Evolutionary conservation across 2,329 filamentous ascomycete species (phyloP).

Genomic region (Botryosphaeria dothidea): DNA sequence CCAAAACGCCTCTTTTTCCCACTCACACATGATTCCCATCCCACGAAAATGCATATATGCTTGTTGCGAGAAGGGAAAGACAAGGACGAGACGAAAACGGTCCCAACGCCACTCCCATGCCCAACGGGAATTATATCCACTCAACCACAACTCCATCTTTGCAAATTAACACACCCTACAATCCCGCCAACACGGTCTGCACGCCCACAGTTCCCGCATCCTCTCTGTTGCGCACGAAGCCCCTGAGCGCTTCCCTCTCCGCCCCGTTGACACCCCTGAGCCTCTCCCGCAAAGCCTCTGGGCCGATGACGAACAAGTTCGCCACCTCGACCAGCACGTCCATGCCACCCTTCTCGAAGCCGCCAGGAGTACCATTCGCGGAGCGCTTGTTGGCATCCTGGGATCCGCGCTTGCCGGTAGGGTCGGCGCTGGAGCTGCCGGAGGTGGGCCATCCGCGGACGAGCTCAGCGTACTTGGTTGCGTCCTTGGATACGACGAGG

Average conservation of each 20-base stretch:
- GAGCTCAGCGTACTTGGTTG: slow-evolving; percentile 87
- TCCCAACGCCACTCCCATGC: neutral
- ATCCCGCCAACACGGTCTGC: slow-evolving; percentile 73
- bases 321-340: slow-evolving; percentile 92
- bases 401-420: slow-evolving; percentile 51
- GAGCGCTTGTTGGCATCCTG: slow-evolving; percentile 24
- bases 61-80: neutral
- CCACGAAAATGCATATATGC: too few species aligned
- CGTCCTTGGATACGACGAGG: slow-evolving; percentile 93
- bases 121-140: neutral
- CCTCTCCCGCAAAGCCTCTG: slow-evolving; percentile 54
- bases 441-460: slow-evolving; percentile 72
- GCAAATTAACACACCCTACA: slow-evolving; percentile 42
- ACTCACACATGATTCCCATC: neutral
- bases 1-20: neutral
- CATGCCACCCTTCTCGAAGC: slow-evolving; percentile 57
- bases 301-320: slow-evolving; percentile 89
- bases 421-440: slow-evolving; percentile 58
- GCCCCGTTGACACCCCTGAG: slow-evolving; percentile 45
- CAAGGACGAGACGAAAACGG: neutral
- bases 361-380: slow-evolving; percentile 44
- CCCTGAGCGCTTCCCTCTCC: slow-evolving; percentile 65
- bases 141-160: neutral
- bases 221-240: slow-evolving; percentile 82
- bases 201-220: slow-evolving; percentile 80